Evolutionary conservation across 495 filamentous ascomycete genomes (phyloP), one percentile per base, ranked within the genome.

Genomic region (Copromyces sp.): DNA sequence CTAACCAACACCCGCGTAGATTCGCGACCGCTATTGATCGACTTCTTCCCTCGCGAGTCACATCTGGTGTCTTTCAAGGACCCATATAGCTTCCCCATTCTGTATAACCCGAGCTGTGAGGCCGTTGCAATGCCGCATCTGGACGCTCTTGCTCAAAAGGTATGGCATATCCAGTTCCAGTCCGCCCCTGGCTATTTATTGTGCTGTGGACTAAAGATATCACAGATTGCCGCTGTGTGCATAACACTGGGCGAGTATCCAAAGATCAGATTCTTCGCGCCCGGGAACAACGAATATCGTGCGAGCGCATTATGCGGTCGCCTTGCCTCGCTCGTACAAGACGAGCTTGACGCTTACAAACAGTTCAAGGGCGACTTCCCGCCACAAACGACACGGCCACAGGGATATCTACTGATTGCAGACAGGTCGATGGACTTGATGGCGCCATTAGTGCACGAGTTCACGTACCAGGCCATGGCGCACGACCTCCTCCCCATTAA

Each of bases 381-480:
- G 16, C 92, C 94, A 5, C 91, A 83, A 37, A 89, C 90, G n/a
- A 86, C 89, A 39, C 86, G 95, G 65, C 96, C 95, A 17, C 90
- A 92, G 69, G 94, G 93, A 16, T 88, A 94, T 8, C 86, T 99
- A 2, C 84, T 97, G 75, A 91, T 99, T 69, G 91, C 93, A 2
- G 95, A 99, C 82, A 88, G 95, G 71, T 92, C 94, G 12, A 93
- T 98, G 90, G 95, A 99, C 79, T 77, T 98, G 1, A 89, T 90
- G 78, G 88, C 95, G 20, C 96, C 95, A 7, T 78, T 98, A 11
- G 71, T 98, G 11, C 95, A 99, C 81, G 95, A 99, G 77, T 98
- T 99, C 77, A 98, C 96, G 11, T 99, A 98, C 79, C 95, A 98
- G 81, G 93, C 95, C 38, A 98, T 99, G 95, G 94, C 92, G 20